Conservation (phyloP, 352 stramenopile genomes). For the Saprolegnia diclina region DNA sequence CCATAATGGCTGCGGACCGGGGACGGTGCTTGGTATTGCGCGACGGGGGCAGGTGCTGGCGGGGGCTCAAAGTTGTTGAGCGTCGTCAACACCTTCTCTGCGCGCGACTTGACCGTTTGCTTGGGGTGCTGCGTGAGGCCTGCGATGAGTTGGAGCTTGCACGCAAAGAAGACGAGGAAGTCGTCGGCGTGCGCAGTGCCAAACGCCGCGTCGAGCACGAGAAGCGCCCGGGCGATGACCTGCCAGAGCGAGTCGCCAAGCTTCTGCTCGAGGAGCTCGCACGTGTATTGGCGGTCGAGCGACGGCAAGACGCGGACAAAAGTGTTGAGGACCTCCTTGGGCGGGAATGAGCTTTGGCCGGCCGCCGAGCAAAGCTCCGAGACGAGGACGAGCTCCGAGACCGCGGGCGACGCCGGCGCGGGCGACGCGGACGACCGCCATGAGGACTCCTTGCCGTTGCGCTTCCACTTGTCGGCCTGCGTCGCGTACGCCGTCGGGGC, state of each 20-base stretch:
- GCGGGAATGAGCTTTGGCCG: slow-evolving; percentile 75
- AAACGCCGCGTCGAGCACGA: slow-evolving; percentile 62
- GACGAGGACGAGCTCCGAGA: slow-evolving; percentile 37
- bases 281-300: slow-evolving; percentile 75
- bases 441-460: not conserved
- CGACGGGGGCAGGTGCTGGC: slow-evolving; percentile 19
- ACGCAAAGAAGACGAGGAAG: slow-evolving; percentile 67
- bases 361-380: slow-evolving; percentile 70
- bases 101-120: slow-evolving; percentile 64
- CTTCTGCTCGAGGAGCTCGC: slow-evolving; percentile 80
- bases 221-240: slow-evolving; percentile 39
- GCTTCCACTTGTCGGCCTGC: slow-evolving; percentile 25
- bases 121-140: slow-evolving; percentile 58
- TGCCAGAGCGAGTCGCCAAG: slow-evolving; percentile 78
- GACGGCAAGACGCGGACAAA: slow-evolving; percentile 63
- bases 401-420: not conserved
- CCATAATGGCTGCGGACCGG: slow-evolving; percentile 24
- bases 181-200: slow-evolving; percentile 47
- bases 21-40: not conserved
- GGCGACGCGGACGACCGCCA: slow-evolving; percentile 3
- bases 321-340: slow-evolving; percentile 71
- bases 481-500: slow-evolving; percentile 17
- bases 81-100: slow-evolving; percentile 59
- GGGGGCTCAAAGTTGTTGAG: slow-evolving; percentile 34
- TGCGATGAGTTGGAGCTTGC: slow-evolving; percentile 43